These are phyloP conservation scores for Zangia roseola DNA, from an alignment of 768 basidiomycete genomes.

Conservation along the genomic window DNA sequence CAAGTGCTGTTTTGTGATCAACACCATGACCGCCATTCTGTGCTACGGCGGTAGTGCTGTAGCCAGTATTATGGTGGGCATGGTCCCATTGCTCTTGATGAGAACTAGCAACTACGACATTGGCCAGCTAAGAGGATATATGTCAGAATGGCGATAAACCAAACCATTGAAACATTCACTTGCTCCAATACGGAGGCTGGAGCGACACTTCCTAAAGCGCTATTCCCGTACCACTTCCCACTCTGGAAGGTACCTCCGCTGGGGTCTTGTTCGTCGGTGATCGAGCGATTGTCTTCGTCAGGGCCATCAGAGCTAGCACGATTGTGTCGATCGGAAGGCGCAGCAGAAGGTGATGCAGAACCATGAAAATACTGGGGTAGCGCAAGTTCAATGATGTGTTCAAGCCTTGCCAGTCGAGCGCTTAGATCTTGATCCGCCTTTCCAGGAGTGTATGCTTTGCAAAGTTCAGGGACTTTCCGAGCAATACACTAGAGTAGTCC, in stretches of 20 bases:
- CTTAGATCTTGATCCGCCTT: conserved; percentile 82
- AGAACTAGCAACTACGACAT: conserved; percentile 47
- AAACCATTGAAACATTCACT: conserved; percentile 41
- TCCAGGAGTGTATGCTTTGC: conserved; percentile 86
- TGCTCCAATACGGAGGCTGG: conserved; percentile 78
- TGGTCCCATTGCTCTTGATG: conserved; percentile 30
- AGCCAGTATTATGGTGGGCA: conserved; percentile 12
- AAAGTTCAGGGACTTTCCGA: conserved; percentile 84
- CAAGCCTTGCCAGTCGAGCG: conserved; percentile 69
- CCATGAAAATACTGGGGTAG: conserved; percentile 69
- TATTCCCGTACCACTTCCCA: conserved; percentile 84
- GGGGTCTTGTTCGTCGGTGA: conserved; percentile 74
- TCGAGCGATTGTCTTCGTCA: conserved; percentile 72
- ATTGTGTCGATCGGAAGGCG: conserved; percentile 35
- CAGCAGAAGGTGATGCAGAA: conserved; percentile 33
- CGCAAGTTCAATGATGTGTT: conserved; percentile 78
- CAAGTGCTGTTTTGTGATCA: conserved; percentile 29
- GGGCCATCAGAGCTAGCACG: conserved; percentile 48
- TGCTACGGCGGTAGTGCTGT: conserved; percentile 6
- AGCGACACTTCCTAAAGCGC: conserved; percentile 80
- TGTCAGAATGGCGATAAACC: conserved; percentile 21
- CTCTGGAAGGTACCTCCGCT: conserved; percentile 76
- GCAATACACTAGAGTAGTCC: conserved; percentile 61
- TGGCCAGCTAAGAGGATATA: conserved; percentile 44
- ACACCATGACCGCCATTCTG: conserved; percentile 26